phyloP scores from a whole-genome alignment of 2,329 filamentous ascomycete genomes.

The Aspergillus caelatus region DNA sequence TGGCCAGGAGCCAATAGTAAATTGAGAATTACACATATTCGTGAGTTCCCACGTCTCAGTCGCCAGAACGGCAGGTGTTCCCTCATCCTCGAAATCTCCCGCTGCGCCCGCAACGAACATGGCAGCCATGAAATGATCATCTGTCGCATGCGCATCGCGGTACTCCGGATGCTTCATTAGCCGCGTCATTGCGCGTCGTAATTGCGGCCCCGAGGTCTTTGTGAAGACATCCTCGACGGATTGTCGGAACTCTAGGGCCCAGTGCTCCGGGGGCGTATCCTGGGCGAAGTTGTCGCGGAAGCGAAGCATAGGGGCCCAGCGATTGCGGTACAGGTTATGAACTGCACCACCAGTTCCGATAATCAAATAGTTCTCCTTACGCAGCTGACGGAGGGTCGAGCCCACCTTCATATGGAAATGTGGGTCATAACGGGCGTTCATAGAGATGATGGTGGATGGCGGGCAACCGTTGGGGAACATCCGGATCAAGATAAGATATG shows the following conservation, averaged over 20 bases:
- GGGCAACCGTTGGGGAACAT: conserved; percentile 70
- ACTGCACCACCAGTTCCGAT: conserved; percentile 66
- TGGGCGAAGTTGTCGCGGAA: conserved; percentile 66
- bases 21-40: conserved; percentile 67
- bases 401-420: conserved; percentile 58
- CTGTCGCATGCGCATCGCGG: conserved; percentile 68
- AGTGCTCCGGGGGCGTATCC: conserved; percentile 59
- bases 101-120: conserved; percentile 64
- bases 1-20: conserved; percentile 53
- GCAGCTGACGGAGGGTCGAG: conserved; percentile 57
- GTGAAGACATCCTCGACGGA: conserved; percentile 63
- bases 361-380: conserved; percentile 59
- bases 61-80: conserved; percentile 33
- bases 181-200: conserved; percentile 60
- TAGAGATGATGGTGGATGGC: conserved; percentile 63
- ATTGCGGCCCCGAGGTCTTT: conserved; percentile 56
- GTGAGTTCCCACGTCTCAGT: conserved; percentile 69
- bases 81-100: conserved; percentile 53
- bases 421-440: conserved; percentile 46
- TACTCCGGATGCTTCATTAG: conserved; percentile 70
- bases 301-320: conserved; percentile 66
- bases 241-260: conserved; percentile 68
- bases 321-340: conserved; percentile 71
- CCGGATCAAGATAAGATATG: conserved; percentile 67
- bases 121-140: conserved; percentile 70